Base-by-base conservation (phyloP, 257 asterid genomes). In the Solanum arcanum region DNA sequence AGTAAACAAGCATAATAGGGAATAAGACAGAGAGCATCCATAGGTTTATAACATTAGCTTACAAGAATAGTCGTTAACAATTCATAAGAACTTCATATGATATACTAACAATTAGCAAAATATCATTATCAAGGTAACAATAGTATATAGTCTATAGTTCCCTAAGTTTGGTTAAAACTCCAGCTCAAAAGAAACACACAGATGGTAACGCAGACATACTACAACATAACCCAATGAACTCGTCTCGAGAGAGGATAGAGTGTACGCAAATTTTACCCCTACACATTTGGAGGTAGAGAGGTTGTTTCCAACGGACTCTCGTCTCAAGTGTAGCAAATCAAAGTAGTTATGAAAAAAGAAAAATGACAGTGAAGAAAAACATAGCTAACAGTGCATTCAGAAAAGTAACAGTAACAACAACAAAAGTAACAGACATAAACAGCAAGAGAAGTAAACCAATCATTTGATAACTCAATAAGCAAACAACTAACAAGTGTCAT, bases 21-120 rank as follows among this genome's bases (percentile, higher is more conserved):
- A 44, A 68, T 14, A 84, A 44, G 87, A 84, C 87, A 70, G 33
- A 62, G 82, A 85, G 33, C 39, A 82, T 68, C 59, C 90, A 87
- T 89, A 70, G 52, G 74, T 39, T 49, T 42, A 83, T 56, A 83
- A 31, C 49, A 59, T 56, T 21, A 75, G 31, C 56, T 39, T 75
- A 75, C 33, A 75, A 23, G 80, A 73, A 9, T 35, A 73, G n/a
- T 73, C 47, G 16, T 73, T 18, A 35, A 4, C 27, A 73, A 73
- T 73, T 29, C 27, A 5, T 10, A 33, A 35, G 25, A 73, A 20
- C 16, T 18, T 73, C 10, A 12, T 74, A 74, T 75, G 83, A 75
- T 23, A 31, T 37, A 37, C 39, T 37, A 37, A 37, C 44, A 41
- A 41, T 41, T 41, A 41, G 52, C 33, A 16, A 74, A 37, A 74